Base-by-base conservation (phyloP, 2,329 filamentous ascomycete genomes). In the Verticillium isaacii region DNA sequence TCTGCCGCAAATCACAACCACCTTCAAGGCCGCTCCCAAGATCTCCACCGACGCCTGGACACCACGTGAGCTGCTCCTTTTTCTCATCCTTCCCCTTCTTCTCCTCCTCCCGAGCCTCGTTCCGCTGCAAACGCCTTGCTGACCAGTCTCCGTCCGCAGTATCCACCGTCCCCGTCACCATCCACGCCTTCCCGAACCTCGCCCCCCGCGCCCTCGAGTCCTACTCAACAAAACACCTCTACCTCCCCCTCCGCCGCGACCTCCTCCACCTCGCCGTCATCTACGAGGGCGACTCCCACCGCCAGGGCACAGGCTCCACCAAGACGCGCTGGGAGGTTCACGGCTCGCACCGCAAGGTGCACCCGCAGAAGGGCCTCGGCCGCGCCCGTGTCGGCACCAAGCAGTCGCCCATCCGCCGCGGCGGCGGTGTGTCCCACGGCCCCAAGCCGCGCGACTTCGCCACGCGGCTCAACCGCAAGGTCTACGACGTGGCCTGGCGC, bases 401-500 rank as follows among this genome's bases (percentile, higher is more conserved):
- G 73, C 92, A 96, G 76, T 92, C 88, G 56, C 95, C 95, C 2
- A 85, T 96, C 74, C 78, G 92, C 52, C 83, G 84, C 65, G 95
- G 95, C 66, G 95, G 95, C 76, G 94, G 93, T 76, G 94, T 96
- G 69, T 82, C 88, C 0, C 92, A 93, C 71, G 95, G 95, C n/a
- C 95, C 95, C 32, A 89, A 93, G 69, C 93, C 93, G 32, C 85
- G 95, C 73, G 92, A 98, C 78, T 99, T 99, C 73, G 86, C 86
- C 63, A 96, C 93, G 25, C 84, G 85, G 17, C 82, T 99, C 61
- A 93, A 90, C 69, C 84, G 85, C 72, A 98, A 98, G 80, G 86
- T 97, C 57, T 99, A 99, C 79, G 93, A 98, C 77, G 83, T 96
- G 69, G 95, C 95, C 11, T 98, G 92, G 92, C 87, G 95, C 72